Base-by-base conservation (phyloP, 2,329 filamentous ascomycete species). In the Stemphylium beticola region DNA sequence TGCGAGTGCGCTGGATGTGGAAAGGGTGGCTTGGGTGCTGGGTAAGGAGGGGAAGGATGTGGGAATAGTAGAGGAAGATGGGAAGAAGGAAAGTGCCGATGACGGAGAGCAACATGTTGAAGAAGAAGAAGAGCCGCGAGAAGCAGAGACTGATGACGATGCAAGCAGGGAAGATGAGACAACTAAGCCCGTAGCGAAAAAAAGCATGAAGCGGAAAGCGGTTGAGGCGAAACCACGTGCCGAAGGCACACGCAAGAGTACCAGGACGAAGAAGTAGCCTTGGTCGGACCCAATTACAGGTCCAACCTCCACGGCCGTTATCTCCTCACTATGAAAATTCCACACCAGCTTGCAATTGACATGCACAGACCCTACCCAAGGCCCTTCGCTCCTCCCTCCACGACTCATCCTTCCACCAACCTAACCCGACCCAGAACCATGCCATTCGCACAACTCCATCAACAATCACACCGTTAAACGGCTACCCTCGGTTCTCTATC, bases 221-320 rank as follows among this genome's bases (percentile, higher is more conserved):
- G 43, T 42, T 17, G 60, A 62, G 4, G 17, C 32, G 14, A 62
- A 58, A 15, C 11, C 49, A 12, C 46, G 55, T 15, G 18, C 37
- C 14, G 65, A 68, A 38, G 68, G 63, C 8, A 47, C 60, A n/a
- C 53, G 69, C 26, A 68, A 67, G 29, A 74, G 71, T 31, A 64
- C 46, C 18, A 57, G 69, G n/a, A 62, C 48, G 22, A 72, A 64
- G 40, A 63, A 57, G 45, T 62, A 62, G 37, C 18, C 4, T 17
- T 7, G 7, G 20, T 4, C 22, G 3, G 10, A 47, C 34, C 14
- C 8, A 6, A 33, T 15, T 9, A 22, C 26, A 24, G 6, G 8
- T 11, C 14, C 18, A 32, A 20, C 45, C 15, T 20, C 14, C 17
- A 32, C 33, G 4, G 8, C 9, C 26, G 26, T 9, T 29, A 10